phyloP scores from a whole-genome alignment of 805 yeast species.

The Candida insectorum region DNA sequence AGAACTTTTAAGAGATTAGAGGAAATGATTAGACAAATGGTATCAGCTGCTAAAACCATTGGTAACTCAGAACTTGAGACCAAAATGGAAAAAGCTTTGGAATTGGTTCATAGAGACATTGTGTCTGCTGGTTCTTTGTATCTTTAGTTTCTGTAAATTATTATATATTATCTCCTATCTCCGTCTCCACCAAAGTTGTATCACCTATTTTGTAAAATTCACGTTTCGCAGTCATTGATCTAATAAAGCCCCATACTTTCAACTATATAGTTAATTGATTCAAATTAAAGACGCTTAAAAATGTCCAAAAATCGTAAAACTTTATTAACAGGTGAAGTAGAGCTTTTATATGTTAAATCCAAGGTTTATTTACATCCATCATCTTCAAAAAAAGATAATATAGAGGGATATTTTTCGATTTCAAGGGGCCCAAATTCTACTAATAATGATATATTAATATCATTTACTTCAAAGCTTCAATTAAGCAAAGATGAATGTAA shows the following conservation, averaged over 20 bases:
- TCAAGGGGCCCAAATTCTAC: constrained; percentile 49
- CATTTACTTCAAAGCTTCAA: constrained; percentile 65
- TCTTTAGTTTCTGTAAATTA: constrained; percentile 42
- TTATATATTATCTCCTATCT: too few relatives aligned
- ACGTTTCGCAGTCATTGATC: constrained; percentile 1
- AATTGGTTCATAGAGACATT: constrained; percentile 88
- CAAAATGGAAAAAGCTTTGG: constrained; percentile 84
- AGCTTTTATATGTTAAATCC: constrained; percentile 53
- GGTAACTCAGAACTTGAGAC: constrained; percentile 84
- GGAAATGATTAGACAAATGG: constrained; percentile 87
- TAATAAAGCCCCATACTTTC: too few relatives aligned
- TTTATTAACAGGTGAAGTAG: constrained; percentile 33
- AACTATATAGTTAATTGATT: too few relatives aligned
- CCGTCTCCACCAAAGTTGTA: too few relatives aligned
- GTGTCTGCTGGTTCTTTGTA: constrained; percentile 96
- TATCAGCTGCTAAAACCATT: constrained; percentile 87
- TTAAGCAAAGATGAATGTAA: constrained; percentile 43
- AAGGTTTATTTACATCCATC: constrained; percentile 86
- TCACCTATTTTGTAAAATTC: too few relatives aligned
- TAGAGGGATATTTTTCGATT: constrained; percentile 73
- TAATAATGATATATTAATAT: constrained; percentile 55
- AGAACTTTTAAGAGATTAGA: constrained; percentile 93
- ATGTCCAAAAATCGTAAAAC: constrained; percentile 6
- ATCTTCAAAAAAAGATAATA: constrained; percentile 65
- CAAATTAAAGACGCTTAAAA: neutral